phyloP scores from a whole-genome alignment of 176 grass and related monocot genomes.

The Phyllostachys edulis region DNA sequence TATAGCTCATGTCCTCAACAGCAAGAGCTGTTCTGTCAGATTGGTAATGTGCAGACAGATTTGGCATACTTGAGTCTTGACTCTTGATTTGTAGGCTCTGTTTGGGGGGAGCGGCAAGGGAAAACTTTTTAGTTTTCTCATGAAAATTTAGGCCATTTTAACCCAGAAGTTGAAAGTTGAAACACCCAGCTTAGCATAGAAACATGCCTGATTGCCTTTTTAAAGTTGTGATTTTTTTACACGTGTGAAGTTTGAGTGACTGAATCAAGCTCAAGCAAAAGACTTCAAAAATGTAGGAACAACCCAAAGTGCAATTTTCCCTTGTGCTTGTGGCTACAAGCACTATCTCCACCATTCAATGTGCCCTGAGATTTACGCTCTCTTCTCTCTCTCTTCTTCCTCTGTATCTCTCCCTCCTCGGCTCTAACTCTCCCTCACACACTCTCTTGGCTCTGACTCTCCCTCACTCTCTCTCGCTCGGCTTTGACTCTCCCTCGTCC shows the following conservation, averaged over 20 bases:
- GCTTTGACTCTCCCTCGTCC: too few species aligned
- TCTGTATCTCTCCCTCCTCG: too few species aligned
- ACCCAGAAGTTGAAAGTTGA: background rate
- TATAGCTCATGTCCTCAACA: background rate
- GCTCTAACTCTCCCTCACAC: too few species aligned
- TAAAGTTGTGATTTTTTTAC: background rate
- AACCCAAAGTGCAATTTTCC: too few species aligned
- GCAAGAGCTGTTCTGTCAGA: background rate
- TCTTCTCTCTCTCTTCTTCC: too few species aligned
- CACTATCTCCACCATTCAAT: too few species aligned
- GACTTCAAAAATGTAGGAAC: background rate
- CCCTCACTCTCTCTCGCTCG: too few species aligned
- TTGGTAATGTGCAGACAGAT: background rate
- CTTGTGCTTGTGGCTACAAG: too few species aligned
- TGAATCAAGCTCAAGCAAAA: background rate
- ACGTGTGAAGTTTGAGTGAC: background rate
- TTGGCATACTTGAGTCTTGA: background rate
- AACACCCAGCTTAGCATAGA: background rate
- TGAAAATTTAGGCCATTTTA: too few species aligned
- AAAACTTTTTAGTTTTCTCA: background rate
- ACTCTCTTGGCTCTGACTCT: too few species aligned
- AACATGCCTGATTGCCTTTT: background rate
- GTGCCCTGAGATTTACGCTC: too few species aligned
- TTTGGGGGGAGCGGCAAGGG: background rate
- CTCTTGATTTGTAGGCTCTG: background rate